These are phyloP conservation scores for Aaosphaeria arxii DNA, from an alignment of 2,329 filamentous ascomycete genomes.

Conservation along the genomic window DNA sequence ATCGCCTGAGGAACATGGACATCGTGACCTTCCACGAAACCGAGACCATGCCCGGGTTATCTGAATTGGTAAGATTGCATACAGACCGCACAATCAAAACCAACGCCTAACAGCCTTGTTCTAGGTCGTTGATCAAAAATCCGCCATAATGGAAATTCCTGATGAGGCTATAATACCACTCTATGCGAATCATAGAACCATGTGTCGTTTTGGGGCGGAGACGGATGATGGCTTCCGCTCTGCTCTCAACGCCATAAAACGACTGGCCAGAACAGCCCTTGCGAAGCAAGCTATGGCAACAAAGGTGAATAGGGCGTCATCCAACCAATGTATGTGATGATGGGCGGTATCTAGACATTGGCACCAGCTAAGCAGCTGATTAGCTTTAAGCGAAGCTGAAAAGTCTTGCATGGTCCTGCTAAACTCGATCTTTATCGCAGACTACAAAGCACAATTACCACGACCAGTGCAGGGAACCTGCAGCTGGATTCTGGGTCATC, in stretches of 20 bases:
- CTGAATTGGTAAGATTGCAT: slow-evolving; percentile 10
- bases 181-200: slow-evolving; percentile 14
- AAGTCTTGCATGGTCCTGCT: slow-evolving; percentile 32
- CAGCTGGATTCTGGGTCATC: slow-evolving; percentile 21
- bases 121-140: slow-evolving; percentile 16
- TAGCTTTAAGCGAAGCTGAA: slow-evolving; percentile 34
- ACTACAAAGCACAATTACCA: slow-evolving; percentile 29
- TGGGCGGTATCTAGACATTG: neutral
- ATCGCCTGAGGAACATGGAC: slow-evolving; percentile 7
- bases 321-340: slow-evolving; percentile 14
- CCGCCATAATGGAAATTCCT: slow-evolving; percentile 16
- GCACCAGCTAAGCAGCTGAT: slow-evolving; percentile 7
- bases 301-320: slow-evolving; percentile 7
- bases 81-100: neutral
- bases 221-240: slow-evolving; percentile 6
- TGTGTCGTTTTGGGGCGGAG: slow-evolving; percentile 16
- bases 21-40: slow-evolving; percentile 15
- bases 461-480: slow-evolving; percentile 25
- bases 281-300: slow-evolving; percentile 7
- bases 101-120: slow-evolving; percentile 2
- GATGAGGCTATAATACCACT: slow-evolving; percentile 14
- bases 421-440: slow-evolving; percentile 23
- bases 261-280: slow-evolving; percentile 10
- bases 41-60: slow-evolving; percentile 6
- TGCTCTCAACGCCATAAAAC: slow-evolving; percentile 6